phyloP scores from a whole-genome alignment of 805 yeast genomes.

The Ogataea minuta region DNA sequence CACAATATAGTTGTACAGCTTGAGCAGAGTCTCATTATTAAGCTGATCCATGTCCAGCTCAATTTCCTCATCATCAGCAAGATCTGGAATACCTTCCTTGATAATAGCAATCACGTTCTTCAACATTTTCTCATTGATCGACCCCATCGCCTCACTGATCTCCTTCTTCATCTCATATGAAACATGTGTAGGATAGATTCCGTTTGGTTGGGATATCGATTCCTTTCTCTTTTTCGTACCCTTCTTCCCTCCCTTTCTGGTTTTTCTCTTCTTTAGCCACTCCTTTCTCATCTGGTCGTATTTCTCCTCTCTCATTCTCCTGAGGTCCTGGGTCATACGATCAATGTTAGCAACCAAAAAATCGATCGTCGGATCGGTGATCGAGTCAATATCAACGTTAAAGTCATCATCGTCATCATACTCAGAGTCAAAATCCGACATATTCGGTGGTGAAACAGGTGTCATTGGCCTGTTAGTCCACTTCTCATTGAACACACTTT shows the following conservation, averaged over 20 bases:
- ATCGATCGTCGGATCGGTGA: slow-evolving; percentile 86
- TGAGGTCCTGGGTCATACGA: slow-evolving; percentile 82
- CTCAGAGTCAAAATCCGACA: slow-evolving; percentile 42
- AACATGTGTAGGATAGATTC: slow-evolving; percentile 43
- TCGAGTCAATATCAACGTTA: slow-evolving; percentile 58
- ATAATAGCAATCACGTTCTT: slow-evolving; percentile 83
- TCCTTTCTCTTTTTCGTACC: slow-evolving; percentile 24
- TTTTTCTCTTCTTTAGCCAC: slow-evolving; percentile 50
- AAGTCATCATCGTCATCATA: slow-evolving; percentile 47
- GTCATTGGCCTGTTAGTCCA: slow-evolving; percentile 86
- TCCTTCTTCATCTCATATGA: slow-evolving; percentile 97
- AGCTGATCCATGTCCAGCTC: slow-evolving; percentile 94
- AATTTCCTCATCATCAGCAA: slow-evolving; percentile 82
- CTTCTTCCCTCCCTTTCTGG: slow-evolving; percentile 39
- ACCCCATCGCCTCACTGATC: slow-evolving; percentile 80
- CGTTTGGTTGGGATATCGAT: slow-evolving; percentile 14
- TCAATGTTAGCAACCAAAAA: slow-evolving; percentile 83
- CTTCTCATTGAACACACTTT: slow-evolving; percentile 77
- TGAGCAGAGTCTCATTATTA: slow-evolving; percentile 77
- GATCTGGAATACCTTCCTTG: slow-evolving; percentile 69
- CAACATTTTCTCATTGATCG: slow-evolving; percentile 71
- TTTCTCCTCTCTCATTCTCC: slow-evolving; percentile 75
- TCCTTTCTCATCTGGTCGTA: slow-evolving; percentile 64
- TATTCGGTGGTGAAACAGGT: slow-evolving; percentile 52
- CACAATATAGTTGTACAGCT: slow-evolving; percentile 81